Base-by-base conservation (phyloP, 495 filamentous ascomycete genomes). In the Penicillium goetzii region DNA sequence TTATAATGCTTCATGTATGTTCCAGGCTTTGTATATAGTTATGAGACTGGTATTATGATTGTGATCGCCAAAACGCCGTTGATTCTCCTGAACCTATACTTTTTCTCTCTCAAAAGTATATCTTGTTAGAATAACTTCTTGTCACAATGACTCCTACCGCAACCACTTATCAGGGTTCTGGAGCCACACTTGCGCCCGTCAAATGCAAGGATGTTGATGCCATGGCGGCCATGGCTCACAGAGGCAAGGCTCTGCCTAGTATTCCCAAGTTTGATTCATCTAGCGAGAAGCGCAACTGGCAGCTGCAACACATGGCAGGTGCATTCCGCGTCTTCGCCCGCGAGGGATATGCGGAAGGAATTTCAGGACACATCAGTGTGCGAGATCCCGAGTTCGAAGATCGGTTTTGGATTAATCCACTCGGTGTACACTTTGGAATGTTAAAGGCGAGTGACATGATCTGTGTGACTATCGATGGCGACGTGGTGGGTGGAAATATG, bases 301-400 rank as follows among this genome's bases (percentile, higher is more conserved):
- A 84, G 28, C 89, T 88, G 62, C 83, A 88, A 63, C 84, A 85
- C 61, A 79, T 87, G 75, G 84, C 85, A 2, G 86, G 81, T 3
- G 84, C 80, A 6, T 89, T 89, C 67, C 80, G 84, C 21, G 69
- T 82, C 53, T 88, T 87, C 63, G 81, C 85, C 0, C 76, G 82
- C 34, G 75, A 76, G 58, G 84, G 85, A 30, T 89, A 83, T 72
- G 85, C 82, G n/a, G 86, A 90, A 72, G 87, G 88, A 30, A 83
- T 87, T 67, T 78, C 80, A 4, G 87, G 87, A 0, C 87, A 90
- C 71, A 89, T 91, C 65, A 84, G 80, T 4, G 84, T 90, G 15
- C 80, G 86, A 25, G 87, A 89, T 67, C 85, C 86, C 6, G 84
- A 89, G 51, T 74, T 84, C 64, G 73, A 74, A 6, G 73, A 86